Base-by-base conservation (phyloP, 2,329 filamentous ascomycete species). In the Phoma sp. region DNA sequence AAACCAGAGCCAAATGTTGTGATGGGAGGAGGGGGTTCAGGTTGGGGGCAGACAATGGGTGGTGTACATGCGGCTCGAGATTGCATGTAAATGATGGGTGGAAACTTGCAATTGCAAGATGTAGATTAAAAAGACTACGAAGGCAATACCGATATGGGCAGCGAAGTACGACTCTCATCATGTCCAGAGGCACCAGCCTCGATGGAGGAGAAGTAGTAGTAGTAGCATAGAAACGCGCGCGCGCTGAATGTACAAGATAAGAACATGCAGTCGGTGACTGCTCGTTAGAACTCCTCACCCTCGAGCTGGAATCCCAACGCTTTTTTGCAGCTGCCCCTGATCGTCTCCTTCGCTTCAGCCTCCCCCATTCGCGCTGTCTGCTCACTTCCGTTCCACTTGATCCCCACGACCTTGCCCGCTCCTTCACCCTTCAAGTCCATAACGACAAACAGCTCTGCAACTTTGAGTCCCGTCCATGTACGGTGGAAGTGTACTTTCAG, bases 211-310 rank as follows among this genome's bases (percentile, higher is more conserved):
- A 9, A 9, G 9, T 14, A 13, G 13, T 14, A 13, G 6, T 7
- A 9, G 13, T 4, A 13, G 13, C 7, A 35, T 14, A 23, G 9
- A 41, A 4, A 18, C 27, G 39, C 40, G 27, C 40, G 40, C 40
- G 32, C 22, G 40, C 29, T 29, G 30, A 49, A 49, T 29, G 46
- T 22, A 8, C 23, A 22, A 13, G 18, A 36, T 7, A 41, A 2
- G 13, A 10, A 9, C 10, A 7, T 25, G 7, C 30, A 3, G 8
- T 18, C 9, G 3, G 4, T 10, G 86, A 18, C 86, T 24, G 1
- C 29, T n/a, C 27, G 18, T 23, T 85, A 89, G 13, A 46, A 46
- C 8, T 7, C 36, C 58, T 81, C 89, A 2, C 87, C 68, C 71
- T 89, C 60, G 10, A 73, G 48, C 9, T 64, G 44, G 3, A 72